These are phyloP conservation scores for Helianthus tuberosus DNA, from an alignment of 129 eudicot genomes.

Conservation along the genomic window DNA sequence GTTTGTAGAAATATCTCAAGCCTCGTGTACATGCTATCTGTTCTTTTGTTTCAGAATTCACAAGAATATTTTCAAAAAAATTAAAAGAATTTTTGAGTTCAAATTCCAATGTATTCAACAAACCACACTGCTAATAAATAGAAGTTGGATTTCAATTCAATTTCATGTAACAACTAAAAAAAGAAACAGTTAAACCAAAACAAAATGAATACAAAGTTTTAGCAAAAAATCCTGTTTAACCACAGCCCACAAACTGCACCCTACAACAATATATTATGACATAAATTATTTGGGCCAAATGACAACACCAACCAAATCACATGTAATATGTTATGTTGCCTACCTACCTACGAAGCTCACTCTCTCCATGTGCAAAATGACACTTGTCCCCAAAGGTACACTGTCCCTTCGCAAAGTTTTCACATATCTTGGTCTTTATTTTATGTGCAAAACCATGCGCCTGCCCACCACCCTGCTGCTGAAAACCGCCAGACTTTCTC, in stretches of 20 bases:
- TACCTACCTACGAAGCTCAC: slow-evolving; percentile 53
- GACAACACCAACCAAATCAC: slow-evolving; percentile 15
- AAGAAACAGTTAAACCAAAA: slow-evolving; percentile 22
- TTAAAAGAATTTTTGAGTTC: no score
- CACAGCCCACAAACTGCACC: slow-evolving; percentile 30
- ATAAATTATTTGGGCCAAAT: slow-evolving; percentile 23
- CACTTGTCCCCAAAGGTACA: slow-evolving; percentile 75
- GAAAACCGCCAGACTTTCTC: slow-evolving; percentile 32
- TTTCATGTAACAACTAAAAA: neutral
- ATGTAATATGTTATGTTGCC: neutral
- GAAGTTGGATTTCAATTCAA: no score
- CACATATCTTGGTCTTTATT: slow-evolving; percentile 67
- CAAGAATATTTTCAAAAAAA: no score
- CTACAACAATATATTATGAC: slow-evolving; percentile 28
- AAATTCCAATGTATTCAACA: no score
- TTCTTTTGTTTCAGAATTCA: no score
- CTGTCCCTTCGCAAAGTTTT: slow-evolving; percentile 59
- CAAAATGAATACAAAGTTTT: slow-evolving; percentile 22
- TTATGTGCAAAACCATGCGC: slow-evolving; percentile 34
- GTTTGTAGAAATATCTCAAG: no score
- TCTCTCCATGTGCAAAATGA: slow-evolving; percentile 71
- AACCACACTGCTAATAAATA: no score
- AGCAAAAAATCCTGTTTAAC: slow-evolving; percentile 23
- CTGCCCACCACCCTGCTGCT: slow-evolving; percentile 26
- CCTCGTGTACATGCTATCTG: no score